A percentile compares a stretch with the other conserved stretches of the same genome.
Conservation (phyloP, 768 basidiomycete species). For the Tricholomella constricta region DNA sequence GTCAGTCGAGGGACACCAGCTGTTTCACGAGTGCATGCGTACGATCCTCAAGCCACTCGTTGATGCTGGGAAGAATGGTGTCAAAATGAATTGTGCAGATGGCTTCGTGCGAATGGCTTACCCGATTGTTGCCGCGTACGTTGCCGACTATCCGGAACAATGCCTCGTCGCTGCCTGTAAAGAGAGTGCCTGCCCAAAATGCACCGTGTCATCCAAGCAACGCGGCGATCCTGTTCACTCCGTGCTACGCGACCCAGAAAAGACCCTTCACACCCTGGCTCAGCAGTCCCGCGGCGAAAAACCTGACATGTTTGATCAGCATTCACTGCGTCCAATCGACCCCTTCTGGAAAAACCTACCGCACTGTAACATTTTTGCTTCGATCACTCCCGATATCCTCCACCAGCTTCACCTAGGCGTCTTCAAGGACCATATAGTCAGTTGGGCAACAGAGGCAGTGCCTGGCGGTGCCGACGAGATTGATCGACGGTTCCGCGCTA, state of each 20-base stretch:
- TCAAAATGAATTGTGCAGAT: constrained; percentile 34
- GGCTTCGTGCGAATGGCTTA: constrained; percentile 23
- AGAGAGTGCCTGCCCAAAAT: constrained; percentile 25
- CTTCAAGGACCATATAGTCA: too few relatives aligned
- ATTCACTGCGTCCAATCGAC: constrained; percentile 13
- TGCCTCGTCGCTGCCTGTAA: constrained; percentile 6
- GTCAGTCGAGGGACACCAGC: constrained; percentile 2
- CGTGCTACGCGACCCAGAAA: background rate
- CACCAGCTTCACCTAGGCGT: too few relatives aligned
- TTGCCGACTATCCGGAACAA: too few relatives aligned
- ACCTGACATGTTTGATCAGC: constrained; percentile 9
- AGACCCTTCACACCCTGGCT: background rate
- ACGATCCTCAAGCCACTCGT: constrained; percentile 29
- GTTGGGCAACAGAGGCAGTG: too few relatives aligned
- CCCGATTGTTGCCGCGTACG: constrained; percentile 18
- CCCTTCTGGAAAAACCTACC: too few relatives aligned
- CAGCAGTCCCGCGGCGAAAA: background rate
- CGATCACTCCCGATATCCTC: constrained; percentile 45
- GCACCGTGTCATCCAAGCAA: constrained; percentile 17
- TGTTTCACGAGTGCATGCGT: constrained; percentile 16
- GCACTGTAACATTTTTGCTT: constrained; percentile 40
- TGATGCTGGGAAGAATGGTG: constrained; percentile 28
- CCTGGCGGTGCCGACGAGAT: constrained; percentile 33
- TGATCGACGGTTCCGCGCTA: constrained; percentile 33
- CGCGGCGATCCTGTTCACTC: constrained; percentile 10